Percentiles rank a stretch among this genome's conserved stretches.
Evolutionary conservation across 768 basidiomycete genomes (phyloP).

Genomic region (Lactarius hengduanensis): DNA sequence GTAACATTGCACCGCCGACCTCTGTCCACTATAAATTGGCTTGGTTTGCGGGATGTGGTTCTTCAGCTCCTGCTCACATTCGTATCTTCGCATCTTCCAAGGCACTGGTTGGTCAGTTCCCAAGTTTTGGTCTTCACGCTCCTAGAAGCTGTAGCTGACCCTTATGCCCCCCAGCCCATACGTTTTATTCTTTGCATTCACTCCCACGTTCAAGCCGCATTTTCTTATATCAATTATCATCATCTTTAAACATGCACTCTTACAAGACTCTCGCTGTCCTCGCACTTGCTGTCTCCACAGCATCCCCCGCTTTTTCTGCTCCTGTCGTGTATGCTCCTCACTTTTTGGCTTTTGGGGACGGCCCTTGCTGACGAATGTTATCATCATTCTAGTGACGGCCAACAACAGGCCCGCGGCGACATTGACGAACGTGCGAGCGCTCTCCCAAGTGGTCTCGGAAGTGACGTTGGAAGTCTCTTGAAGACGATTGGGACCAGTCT

Average conservation of each 20-base stretch:
- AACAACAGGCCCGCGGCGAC: neutral
- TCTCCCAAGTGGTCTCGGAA: neutral
- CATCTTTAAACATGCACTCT: constrained; percentile 7
- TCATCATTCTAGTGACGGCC: neutral
- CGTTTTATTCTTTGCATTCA: neutral
- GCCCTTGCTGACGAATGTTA: neutral
- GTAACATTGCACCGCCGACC: neutral
- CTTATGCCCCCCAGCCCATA: neutral
- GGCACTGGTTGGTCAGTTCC: constrained; percentile 24
- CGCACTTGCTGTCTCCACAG: neutral
- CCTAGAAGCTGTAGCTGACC: neutral
- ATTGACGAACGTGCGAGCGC: neutral
- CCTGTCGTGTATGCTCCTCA: neutral
- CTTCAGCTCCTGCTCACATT: constrained; percentile 8
- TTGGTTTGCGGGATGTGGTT: neutral
- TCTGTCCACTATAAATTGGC: neutral
- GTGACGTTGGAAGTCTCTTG: neutral
- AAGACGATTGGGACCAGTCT: neutral
- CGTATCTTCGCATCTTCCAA: neutral
- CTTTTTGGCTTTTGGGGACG: neutral
- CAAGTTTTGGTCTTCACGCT: neutral
- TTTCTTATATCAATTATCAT: neutral
- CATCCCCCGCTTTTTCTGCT: neutral
- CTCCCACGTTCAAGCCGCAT: neutral
- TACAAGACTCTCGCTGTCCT: constrained; percentile 4